Evolutionary conservation across 2,329 filamentous ascomycete species (phyloP), one percentile per base, ranked within the genome.

Genomic region (Mycosphaerella sp.): DNA sequence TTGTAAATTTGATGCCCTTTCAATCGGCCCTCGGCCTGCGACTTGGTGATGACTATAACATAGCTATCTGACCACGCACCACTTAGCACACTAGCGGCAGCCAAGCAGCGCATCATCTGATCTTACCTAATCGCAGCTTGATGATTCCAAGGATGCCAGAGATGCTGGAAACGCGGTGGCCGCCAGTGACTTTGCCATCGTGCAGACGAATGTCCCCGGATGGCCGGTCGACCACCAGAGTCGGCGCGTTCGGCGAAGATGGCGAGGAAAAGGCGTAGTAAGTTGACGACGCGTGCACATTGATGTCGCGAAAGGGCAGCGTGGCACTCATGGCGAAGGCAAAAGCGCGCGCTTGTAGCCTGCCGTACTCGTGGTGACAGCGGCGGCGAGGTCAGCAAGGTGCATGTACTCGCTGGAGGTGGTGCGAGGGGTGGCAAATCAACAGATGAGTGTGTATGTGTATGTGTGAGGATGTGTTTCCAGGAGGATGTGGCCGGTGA

Each of bases 1-100:
- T 89, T 94, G 79, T 97, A 97, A 25, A 97, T 83, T 83, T 93
- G 94, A 70, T 98, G 89, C 57, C 93, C 93, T 71, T 91, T 93
- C 61, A 98, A 79, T 50, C 90, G 82, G 55, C 91, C 93, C 71
- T 97, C 83, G 34, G 89, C 86, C 67, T 90, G 83, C 50, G 89
- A 87, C 72, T 98, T 97, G 62, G 87, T 96, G 69, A 98, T 95
- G 66, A 95, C 80, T 66, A 98, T 87, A 66, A 95, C 85, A 78
- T 98, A 98, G 72, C 95, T 97, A 78, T 98, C 81, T 83, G 81
- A 62, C 14, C 13, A 40, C 9, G 27, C 25, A 18, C 34, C 54
- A 48, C 45, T 44, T 46, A 56, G 55, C 46, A 56, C 47, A 34
- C 27, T 13, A 30, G 36, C 34, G 17, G 37, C 34, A 28, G 25